Evolutionary conservation across 768 basidiomycete genomes (phyloP).

Genomic region (Kwoniella mangroviensis): DNA sequence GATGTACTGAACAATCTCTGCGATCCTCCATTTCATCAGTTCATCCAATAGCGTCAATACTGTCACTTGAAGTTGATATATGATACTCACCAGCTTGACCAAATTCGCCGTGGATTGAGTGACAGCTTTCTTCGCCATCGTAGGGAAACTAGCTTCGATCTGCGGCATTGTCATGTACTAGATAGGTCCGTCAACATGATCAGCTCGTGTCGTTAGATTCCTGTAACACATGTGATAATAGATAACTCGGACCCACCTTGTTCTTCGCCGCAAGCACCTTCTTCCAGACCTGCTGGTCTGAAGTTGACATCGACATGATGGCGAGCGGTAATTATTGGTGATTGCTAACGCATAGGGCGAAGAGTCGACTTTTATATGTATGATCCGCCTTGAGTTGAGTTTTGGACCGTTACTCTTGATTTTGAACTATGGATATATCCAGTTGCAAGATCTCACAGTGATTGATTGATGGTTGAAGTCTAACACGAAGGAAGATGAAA

Average conservation of each 20-base stretch:
- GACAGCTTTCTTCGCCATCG: slow-evolving; percentile 29
- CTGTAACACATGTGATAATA: background rate
- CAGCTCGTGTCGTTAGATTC: background rate
- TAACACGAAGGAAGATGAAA: background rate
- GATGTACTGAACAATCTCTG: slow-evolving; percentile 65
- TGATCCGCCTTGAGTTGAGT: no score
- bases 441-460: background rate
- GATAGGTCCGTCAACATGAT: background rate
- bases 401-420: no score
- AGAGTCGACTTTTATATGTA: no score
- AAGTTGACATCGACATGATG: slow-evolving; percentile 33
- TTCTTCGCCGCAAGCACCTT: slow-evolving; percentile 45
- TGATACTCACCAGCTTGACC: slow-evolving; percentile 30
- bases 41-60: background rate
- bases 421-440: no score
- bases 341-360: slow-evolving; percentile 23
- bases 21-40: background rate
- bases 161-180: slow-evolving; percentile 39
- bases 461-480: background rate
- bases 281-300: slow-evolving; percentile 54
- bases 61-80: background rate
- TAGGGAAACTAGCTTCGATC: slow-evolving; percentile 38
- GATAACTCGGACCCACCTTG: slow-evolving; percentile 26
- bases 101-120: slow-evolving; percentile 19
- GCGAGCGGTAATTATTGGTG: background rate